phyloP scores from a whole-genome alignment of 345 rosid genomes.

The Brassica rapa region DNA sequence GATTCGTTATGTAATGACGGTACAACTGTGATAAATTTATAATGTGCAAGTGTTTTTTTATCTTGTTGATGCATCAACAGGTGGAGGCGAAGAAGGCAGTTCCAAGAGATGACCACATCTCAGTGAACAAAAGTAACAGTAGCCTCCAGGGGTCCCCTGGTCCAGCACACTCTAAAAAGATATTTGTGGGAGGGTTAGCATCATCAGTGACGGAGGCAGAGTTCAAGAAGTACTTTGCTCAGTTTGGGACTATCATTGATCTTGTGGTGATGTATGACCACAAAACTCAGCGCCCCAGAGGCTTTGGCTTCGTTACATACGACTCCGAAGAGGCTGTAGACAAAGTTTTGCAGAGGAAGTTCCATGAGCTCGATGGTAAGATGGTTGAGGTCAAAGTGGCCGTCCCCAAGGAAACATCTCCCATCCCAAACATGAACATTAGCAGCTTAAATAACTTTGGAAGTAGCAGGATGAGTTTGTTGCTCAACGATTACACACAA shows the following conservation, averaged over 20 bases:
- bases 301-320: conserved; percentile 2
- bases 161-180: background rate
- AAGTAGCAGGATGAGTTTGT: background rate
- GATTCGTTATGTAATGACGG: background rate
- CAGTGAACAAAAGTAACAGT: conserved; percentile 3
- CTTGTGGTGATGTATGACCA: conserved; percentile 14
- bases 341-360: background rate
- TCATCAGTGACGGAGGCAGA: conserved; percentile 9
- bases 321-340: conserved; percentile 8
- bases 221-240: conserved; percentile 11
- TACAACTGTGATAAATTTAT: no score
- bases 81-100: conserved; percentile 19
- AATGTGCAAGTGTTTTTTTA: background rate
- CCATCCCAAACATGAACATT: background rate
- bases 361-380: conserved; percentile 18
- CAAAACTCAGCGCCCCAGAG: conserved; percentile 11
- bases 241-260: conserved; percentile 14
- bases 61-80: background rate
- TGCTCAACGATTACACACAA: conserved; percentile 3
- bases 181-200: conserved; percentile 16
- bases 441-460: background rate
- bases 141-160: conserved; percentile 15
- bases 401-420: conserved; percentile 13
- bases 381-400: conserved; percentile 19
- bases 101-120: conserved; percentile 2